Evolutionary conservation across 139 green algal genomes (phyloP).

Genomic region (Marvania coccoides): DNA sequence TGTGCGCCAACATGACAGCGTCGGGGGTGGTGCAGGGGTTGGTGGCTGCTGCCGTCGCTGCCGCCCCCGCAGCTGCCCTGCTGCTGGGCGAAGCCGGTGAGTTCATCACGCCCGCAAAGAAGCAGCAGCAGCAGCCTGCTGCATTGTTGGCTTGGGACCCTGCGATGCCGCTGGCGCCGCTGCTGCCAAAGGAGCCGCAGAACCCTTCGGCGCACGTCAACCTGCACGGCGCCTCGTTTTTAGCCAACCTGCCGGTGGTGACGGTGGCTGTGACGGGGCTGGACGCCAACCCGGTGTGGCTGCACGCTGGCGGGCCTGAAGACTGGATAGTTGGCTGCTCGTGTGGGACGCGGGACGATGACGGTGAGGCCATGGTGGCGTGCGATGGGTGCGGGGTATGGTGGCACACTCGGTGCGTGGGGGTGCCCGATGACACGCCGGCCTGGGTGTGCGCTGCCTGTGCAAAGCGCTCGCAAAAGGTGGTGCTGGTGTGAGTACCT

Average conservation of each 20-base stretch:
- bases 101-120: background rate
- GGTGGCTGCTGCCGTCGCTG: background rate
- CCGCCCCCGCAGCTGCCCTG: background rate
- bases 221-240: background rate
- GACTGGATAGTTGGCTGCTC: conserved; percentile 80
- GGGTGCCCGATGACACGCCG: conserved; percentile 1
- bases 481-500: no score
- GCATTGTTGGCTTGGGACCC: background rate
- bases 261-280: background rate
- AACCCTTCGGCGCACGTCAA: no score
- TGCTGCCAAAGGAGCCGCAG: background rate
- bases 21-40: conserved; percentile 14
- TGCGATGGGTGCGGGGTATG: conserved; percentile 71
- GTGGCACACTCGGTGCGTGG: conserved; percentile 8
- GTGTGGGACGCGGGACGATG: conserved; percentile 81
- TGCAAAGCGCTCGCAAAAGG: no score
- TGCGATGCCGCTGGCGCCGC: background rate
- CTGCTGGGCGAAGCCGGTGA: background rate
- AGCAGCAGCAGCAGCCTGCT: background rate
- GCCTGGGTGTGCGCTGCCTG: background rate
- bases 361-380: conserved; percentile 92
- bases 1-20: conserved; percentile 39
- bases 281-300: conserved; percentile 37
- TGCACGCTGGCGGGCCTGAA: conserved; percentile 68
- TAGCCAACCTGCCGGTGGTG: background rate